These are phyloP conservation scores for Leersia perrieri DNA, from an alignment of 176 grass and related monocot genomes.

Conservation along the genomic window DNA sequence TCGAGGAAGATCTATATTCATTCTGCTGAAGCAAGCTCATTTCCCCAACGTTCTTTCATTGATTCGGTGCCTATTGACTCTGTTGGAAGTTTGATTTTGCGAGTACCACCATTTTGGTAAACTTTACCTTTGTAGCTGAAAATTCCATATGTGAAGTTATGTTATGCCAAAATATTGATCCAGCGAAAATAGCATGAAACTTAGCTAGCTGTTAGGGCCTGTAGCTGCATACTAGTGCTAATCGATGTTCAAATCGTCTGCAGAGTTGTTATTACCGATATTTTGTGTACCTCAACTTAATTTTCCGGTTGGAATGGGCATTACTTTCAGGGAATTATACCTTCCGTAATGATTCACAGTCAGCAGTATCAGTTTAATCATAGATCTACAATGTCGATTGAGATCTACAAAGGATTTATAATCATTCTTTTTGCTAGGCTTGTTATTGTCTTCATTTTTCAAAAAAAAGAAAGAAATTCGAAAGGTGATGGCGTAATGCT, in stretches of 20 bases:
- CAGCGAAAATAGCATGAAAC: neutral
- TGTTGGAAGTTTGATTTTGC: constrained; percentile 30
- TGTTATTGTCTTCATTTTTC: neutral
- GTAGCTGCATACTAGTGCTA: too few species aligned
- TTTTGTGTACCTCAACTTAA: neutral
- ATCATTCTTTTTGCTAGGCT: neutral
- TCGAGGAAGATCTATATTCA: neutral
- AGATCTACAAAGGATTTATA: constrained; percentile 17
- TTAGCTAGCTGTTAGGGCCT: too few species aligned
- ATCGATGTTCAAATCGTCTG: too few species aligned
- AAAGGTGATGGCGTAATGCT: neutral
- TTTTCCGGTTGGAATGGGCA: neutral
- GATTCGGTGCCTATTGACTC: constrained; percentile 13
- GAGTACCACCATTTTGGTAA: neutral
- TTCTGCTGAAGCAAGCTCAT: constrained; percentile 16
- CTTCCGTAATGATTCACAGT: neutral
- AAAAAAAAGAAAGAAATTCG: neutral
- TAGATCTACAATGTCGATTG: neutral
- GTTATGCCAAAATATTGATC: neutral
- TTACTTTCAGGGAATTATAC: neutral
- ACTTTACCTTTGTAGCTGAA: constrained; percentile 18
- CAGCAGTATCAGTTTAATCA: neutral
- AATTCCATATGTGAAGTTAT: constrained; percentile 3
- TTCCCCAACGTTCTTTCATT: constrained; percentile 24
- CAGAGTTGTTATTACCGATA: neutral